Percentiles rank a stretch among this genome's conserved stretches.
Conservation (phyloP, 306 rosid species). For the Cucumis sativus region Cucumber_9930_V3 NC_026657.2:4100501-4101000, state of each 20-base stretch:
- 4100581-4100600: slow-evolving; percentile 36
- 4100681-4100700: slow-evolving; percentile 86
- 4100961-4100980: slow-evolving; percentile 24
- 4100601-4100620: slow-evolving; percentile 65
- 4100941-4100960: slow-evolving; percentile 38
- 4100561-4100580: no score
- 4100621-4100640: slow-evolving; percentile 67
- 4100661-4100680: slow-evolving; percentile 76
- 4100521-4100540: no score
- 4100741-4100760: slow-evolving; percentile 37
- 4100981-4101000: slow-evolving; percentile 48
- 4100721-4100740: slow-evolving; percentile 47
- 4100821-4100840: slow-evolving; percentile 53
- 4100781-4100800: slow-evolving; percentile 65
- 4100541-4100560: no score
- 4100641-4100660: slow-evolving; percentile 45
- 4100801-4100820: slow-evolving; percentile 80
- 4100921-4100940: slow-evolving; percentile 23
- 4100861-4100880: neutral
- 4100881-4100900: no score
- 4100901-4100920: no score
- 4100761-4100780: slow-evolving; percentile 55
- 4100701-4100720: slow-evolving; percentile 59
- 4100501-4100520: neutral
- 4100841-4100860: slow-evolving; percentile 46